These are phyloP conservation scores for Mrakia blollopis DNA, from an alignment of 768 basidiomycete genomes.

Conservation along the genomic window DNA sequence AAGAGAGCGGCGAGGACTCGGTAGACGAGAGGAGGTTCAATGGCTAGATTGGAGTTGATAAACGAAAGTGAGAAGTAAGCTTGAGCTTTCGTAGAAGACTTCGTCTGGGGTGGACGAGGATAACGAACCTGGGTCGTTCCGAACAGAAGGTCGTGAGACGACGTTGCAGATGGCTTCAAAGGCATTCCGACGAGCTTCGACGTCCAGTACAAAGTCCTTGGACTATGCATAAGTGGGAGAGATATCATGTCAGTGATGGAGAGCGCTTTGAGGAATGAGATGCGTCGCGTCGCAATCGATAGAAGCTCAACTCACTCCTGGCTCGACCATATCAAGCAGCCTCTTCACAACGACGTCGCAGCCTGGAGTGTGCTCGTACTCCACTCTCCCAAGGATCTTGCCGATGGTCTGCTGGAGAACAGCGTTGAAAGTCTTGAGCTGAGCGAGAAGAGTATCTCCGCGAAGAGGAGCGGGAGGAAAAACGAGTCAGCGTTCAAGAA, in stretches of 20 bases:
- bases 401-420: slow-evolving; percentile 68
- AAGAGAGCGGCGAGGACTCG: slow-evolving; percentile 50
- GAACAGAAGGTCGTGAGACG: slow-evolving; percentile 17
- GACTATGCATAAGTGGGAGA: slow-evolving; percentile 28
- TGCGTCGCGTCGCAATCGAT: neutral
- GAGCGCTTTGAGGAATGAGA: neutral
- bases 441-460: slow-evolving; percentile 31
- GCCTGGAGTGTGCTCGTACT: slow-evolving; percentile 59
- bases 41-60: neutral
- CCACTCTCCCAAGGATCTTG: slow-evolving; percentile 61
- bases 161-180: slow-evolving; percentile 36
- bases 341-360: slow-evolving; percentile 56
- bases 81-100: neutral
- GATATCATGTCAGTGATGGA: no score
- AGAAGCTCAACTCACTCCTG: slow-evolving; percentile 49
- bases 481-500: neutral
- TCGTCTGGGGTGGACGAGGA: neutral
- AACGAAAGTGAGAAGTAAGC: neutral
- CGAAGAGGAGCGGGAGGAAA: neutral
- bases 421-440: slow-evolving; percentile 39
- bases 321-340: slow-evolving; percentile 58
- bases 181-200: slow-evolving; percentile 61
- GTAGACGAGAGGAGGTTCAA: slow-evolving; percentile 11
- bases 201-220: slow-evolving; percentile 46
- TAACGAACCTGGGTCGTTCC: slow-evolving; percentile 28